A percentile compares a stretch with the other conserved stretches of the same genome.
These are phyloP conservation scores for Zea mays DNA, from an alignment of 176 grass and related monocot species.

Conservation along the genomic window Zm-B73-REFERENCE-NAM-5.0 NC_050097.1:182070501-182071000, in stretches of 20 bases:
- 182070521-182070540: constrained; percentile 11
- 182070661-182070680: neutral
- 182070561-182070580: neutral
- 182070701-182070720: neutral
- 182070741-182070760: neutral
- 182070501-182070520: neutral
- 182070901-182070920: no score
- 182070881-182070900: no score
- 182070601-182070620: constrained; percentile 13
- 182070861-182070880: no score
- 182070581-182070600: neutral
- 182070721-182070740: neutral
- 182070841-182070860: no score
- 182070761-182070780: neutral
- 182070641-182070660: neutral
- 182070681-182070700: neutral
- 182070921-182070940: no score
- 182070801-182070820: no score
- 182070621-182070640: neutral
- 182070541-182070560: neutral
- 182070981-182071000: neutral
- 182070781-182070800: no score
- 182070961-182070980: neutral
- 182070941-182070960: no score
- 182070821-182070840: no score